Percentiles rank a stretch among this genome's conserved stretches.
These are phyloP conservation scores for Sanghuangporus weigelae DNA, from an alignment of 1,284 basidiomycete genomes.

Conservation along the genomic window DNA sequence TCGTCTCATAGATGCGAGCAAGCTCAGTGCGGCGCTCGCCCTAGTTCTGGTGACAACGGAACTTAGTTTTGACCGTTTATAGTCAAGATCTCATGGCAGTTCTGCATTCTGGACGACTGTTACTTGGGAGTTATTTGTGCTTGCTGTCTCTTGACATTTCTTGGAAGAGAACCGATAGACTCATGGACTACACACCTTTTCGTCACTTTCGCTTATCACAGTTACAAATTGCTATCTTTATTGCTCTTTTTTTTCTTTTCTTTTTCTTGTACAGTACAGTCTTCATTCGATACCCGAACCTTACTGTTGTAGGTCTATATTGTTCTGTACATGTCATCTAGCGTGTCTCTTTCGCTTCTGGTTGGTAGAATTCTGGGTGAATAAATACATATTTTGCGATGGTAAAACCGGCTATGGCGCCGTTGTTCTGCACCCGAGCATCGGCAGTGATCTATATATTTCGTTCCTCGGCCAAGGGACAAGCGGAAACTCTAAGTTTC, in stretches of 20 bases:
- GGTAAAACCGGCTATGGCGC: too few species aligned
- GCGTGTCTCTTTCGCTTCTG: too few species aligned
- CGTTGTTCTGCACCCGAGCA: too few species aligned
- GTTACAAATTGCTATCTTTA: background rate
- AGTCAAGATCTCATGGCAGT: background rate
- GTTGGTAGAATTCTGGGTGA: too few species aligned
- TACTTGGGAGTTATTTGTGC: background rate
- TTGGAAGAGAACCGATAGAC: background rate
- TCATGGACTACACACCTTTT: background rate
- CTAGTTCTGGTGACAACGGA: background rate
- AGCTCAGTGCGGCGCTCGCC: background rate
- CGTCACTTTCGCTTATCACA: background rate
- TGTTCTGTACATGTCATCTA: too few species aligned
- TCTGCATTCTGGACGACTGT: background rate
- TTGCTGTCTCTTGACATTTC: background rate
- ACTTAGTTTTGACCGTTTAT: background rate
- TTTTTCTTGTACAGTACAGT: background rate
- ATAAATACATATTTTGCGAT: too few species aligned
- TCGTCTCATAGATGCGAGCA: background rate
- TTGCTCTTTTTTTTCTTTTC: background rate
- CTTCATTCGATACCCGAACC: background rate
- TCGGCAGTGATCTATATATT: too few species aligned
- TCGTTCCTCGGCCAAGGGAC: too few species aligned
- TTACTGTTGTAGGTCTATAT: too few species aligned
- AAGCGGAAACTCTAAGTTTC: too few species aligned